Evolutionary conservation across 2,329 filamentous ascomycete genomes (phyloP).

Genomic region (Penicillium sp.): DNA sequence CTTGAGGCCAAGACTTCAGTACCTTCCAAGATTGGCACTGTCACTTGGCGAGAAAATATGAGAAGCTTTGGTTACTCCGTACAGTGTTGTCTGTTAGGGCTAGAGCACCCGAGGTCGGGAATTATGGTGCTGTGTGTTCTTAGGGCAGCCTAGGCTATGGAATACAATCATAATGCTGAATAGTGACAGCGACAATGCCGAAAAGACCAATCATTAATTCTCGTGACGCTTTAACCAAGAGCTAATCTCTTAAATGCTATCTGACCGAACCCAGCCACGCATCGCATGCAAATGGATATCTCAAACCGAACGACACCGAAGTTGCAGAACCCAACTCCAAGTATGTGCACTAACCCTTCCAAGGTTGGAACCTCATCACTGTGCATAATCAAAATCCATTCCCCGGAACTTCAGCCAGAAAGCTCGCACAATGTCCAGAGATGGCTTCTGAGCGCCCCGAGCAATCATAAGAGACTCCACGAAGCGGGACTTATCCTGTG

Average conservation of each 20-base stretch:
- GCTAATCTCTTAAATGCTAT: not conserved
- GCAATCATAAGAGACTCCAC: conserved; percentile 41
- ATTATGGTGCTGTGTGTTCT: too few relatives aligned
- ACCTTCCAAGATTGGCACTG: too few relatives aligned
- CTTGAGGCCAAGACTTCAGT: not conserved
- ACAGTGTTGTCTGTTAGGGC: too few relatives aligned
- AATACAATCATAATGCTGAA: too few relatives aligned
- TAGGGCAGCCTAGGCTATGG: too few relatives aligned
- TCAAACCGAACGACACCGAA: conserved; percentile 8
- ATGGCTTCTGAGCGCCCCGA: conserved; percentile 40
- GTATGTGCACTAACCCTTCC: conserved; percentile 6
- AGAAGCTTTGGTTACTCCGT: too few relatives aligned
- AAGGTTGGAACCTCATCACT: conserved; percentile 22
- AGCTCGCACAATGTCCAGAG: conserved; percentile 40
- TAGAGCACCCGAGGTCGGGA: too few relatives aligned
- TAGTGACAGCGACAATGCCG: not conserved
- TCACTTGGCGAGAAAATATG: too few relatives aligned
- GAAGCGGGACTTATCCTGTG: conserved; percentile 45
- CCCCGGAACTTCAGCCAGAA: conserved; percentile 51
- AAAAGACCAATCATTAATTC: not conserved
- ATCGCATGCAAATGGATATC: conserved; percentile 15
- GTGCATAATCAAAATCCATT: conserved; percentile 42
- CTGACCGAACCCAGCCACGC: conserved; percentile 1
- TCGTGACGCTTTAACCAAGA: not conserved
- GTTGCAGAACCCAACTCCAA: conserved; percentile 14